phyloP scores from a whole-genome alignment of 148 eudicot genomes.

The Vaccinium vitisidaea region DNA sequence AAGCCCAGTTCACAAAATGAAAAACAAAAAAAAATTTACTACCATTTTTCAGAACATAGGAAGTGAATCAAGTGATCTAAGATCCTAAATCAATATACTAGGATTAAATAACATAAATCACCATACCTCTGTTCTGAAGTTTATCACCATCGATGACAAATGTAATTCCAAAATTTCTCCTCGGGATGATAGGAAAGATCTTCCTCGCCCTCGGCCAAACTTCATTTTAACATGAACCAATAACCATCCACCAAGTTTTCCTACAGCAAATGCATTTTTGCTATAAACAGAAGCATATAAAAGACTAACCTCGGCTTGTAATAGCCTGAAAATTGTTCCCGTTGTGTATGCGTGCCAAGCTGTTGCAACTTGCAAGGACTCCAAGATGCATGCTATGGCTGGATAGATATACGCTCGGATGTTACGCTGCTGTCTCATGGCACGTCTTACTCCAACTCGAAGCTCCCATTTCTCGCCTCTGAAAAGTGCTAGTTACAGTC shows the following conservation, averaged over 20 bases:
- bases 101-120: too few relatives aligned
- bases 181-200: background rate
- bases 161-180: background rate
- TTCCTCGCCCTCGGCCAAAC: background rate
- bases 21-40: background rate
- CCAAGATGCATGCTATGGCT: slow-evolving; percentile 99
- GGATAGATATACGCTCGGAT: slow-evolving; percentile 91
- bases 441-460: slow-evolving; percentile 97
- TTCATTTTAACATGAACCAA: background rate
- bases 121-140: slow-evolving; percentile 75
- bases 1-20: background rate
- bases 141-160: background rate
- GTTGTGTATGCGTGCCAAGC: slow-evolving; percentile 94
- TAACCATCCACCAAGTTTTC: background rate
- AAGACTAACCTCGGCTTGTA: slow-evolving; percentile 85
- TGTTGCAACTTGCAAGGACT: slow-evolving; percentile 64
- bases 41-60: background rate
- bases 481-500: slow-evolving; percentile 3
- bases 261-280: background rate
- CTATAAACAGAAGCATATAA: background rate
- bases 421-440: slow-evolving; percentile 81
- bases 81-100: too few relatives aligned
- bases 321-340: slow-evolving; percentile 83
- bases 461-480: slow-evolving; percentile 98
- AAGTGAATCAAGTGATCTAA: too few relatives aligned